Base-by-base conservation (phyloP, 1,284 basidiomycete genomes). In the Puccinia polysora region DNA sequence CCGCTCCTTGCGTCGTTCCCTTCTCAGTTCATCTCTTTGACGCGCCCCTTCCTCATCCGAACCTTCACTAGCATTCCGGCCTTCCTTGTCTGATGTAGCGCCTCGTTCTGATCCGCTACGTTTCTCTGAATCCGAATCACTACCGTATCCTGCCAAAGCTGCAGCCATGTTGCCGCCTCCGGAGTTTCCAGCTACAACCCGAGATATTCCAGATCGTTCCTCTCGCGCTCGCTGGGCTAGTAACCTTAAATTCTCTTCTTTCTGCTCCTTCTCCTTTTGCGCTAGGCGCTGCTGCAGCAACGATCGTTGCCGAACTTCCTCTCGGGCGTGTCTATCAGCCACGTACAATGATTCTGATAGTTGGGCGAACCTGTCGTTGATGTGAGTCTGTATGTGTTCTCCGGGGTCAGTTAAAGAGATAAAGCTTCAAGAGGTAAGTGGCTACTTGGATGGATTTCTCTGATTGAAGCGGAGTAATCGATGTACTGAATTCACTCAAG, bases 291-390 rank as follows among this genome's bases (percentile, higher is more conserved):
- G 95, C 80, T 97, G 94, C 93, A 98, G 97, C 74, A 96, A 85
- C 14, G 92, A 84, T 68, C 96, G 89, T 79, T 97, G 93, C 28
- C 93, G 86, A 43, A 98, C 96, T 82, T 99, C 95, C 78, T 99
- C 95, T 63, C 96, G 88, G 1, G 96, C 94, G 81, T 97, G 96
- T 73, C 94, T 86, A 79, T 98, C 96, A n/a, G 96, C 95, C 62
- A 98, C 85, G 78, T 90, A 95, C 53, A 98, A 83, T 1, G 96
- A 87, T 82, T 98, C 95, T 2, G 95, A 95, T 80, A 98, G 95
- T 81, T 97, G 97, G 69, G 95, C 95, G 83, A 99, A 99, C 81
- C 95, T 94, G 81, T 99, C 96, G 78, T 98, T 98, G 81, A 99
- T 98, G 79, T 93, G 89, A 59, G 94, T 86, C 91, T 93, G 77